A percentile compares a stretch with the other conserved stretches of the same genome.
Conservation (phyloP, 1,284 basidiomycete species). For the Puccinia coronata region DNA sequence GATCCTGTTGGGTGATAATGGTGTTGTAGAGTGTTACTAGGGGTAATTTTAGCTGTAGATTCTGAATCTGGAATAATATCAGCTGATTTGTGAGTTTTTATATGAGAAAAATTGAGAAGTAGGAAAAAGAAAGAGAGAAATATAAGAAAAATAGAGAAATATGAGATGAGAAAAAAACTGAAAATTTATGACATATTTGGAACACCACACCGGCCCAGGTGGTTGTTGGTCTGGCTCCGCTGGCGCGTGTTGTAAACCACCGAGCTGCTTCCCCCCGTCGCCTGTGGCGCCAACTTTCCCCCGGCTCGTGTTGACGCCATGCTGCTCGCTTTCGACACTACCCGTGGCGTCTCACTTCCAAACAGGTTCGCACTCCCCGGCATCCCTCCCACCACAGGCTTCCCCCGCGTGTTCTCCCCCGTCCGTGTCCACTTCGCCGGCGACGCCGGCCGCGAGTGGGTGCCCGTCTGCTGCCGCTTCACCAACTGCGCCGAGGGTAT, state of each 20-base stretch:
- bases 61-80: no score
- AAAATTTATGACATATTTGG: no score
- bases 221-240: conserved; percentile 10
- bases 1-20: no score
- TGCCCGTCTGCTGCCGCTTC: conserved; percentile 46
- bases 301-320: neutral
- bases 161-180: no score
- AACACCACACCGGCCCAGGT: no score
- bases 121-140: no score
- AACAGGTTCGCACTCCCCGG: conserved; percentile 42
- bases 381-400: conserved; percentile 20
- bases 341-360: conserved; percentile 21
- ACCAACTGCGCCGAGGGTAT: conserved; percentile 9
- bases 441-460: conserved; percentile 17
- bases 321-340: conserved; percentile 14
- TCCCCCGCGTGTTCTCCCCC: conserved; percentile 6
- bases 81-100: no score
- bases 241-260: conserved; percentile 23
- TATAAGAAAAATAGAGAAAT: no score
- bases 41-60: no score
- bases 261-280: neutral
- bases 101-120: no score
- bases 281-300: conserved; percentile 20
- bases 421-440: conserved; percentile 36
- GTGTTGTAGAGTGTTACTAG: no score